Conservation (phyloP, 352 stramenopile species). For the Phytophthora nicotianae region DNA sequence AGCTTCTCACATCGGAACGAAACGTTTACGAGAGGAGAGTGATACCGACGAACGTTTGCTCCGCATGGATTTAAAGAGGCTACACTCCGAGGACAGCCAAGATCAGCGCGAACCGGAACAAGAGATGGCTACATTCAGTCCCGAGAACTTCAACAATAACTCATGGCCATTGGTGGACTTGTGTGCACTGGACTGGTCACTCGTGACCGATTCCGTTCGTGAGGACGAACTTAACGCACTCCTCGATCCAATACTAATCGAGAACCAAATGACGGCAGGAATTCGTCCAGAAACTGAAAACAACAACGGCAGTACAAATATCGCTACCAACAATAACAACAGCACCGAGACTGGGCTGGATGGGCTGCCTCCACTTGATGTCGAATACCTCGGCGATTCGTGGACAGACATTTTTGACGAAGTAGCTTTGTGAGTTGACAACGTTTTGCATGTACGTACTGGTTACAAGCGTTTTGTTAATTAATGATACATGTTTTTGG, state of each 20-base stretch:
- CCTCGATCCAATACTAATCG: conserved; percentile 29
- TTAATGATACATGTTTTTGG: neutral
- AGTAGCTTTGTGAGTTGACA: conserved; percentile 15
- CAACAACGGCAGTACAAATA: neutral
- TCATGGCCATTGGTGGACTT: conserved; percentile 23
- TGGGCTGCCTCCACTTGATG: conserved; percentile 24
- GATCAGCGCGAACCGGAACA: conserved; percentile 29
- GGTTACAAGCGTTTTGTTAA: neutral
- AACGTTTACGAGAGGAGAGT: conserved; percentile 12
- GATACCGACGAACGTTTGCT: conserved; percentile 13
- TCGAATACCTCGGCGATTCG: conserved; percentile 29
- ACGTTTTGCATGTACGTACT: neutral
- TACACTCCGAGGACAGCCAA: conserved; percentile 15
- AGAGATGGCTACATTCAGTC: conserved; percentile 24
- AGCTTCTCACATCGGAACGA: conserved; percentile 18
- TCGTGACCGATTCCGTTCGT: conserved; percentile 27
- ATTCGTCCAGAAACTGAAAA: neutral
- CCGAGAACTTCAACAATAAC: conserved; percentile 19
- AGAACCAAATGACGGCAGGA: neutral
- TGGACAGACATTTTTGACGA: conserved; percentile 39
- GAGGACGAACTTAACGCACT: conserved; percentile 33
- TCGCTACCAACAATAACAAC: conserved; percentile 1
- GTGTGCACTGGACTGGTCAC: conserved; percentile 31
- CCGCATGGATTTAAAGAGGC: conserved; percentile 11
- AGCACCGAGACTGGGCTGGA: conserved; percentile 3